phyloP scores from a whole-genome alignment of 208 protist genomes.

The Trypanosoma mega region DNA sequence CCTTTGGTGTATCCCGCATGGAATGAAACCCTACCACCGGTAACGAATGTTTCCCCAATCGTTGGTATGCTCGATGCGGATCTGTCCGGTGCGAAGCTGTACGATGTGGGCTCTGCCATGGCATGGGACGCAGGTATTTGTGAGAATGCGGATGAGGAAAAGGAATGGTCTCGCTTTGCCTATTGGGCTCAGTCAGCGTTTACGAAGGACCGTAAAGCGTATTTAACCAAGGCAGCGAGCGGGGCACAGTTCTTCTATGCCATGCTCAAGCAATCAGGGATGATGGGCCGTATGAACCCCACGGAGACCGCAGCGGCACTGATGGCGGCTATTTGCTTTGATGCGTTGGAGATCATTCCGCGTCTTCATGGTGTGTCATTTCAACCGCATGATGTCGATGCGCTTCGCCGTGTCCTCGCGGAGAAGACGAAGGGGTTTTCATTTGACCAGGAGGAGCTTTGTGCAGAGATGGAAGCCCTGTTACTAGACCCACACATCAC shows the following conservation, averaged over 20 bases:
- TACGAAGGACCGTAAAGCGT: constrained; percentile 1
- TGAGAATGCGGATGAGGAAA: no score
- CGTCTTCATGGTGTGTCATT: no score
- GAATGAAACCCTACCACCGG: neutral
- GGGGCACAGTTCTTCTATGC: constrained; percentile 24
- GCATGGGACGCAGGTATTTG: constrained; percentile 9
- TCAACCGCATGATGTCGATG: neutral
- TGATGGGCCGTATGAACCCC: constrained; percentile 12
- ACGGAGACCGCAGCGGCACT: constrained; percentile 7
- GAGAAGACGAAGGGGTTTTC: no score
- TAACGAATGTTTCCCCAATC: neutral
- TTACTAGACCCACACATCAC: neutral
- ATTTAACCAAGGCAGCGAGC: constrained; percentile 11
- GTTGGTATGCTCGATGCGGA: constrained; percentile 10
- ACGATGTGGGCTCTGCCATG: constrained; percentile 16
- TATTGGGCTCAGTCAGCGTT: constrained; percentile 7
- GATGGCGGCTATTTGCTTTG: constrained; percentile 7
- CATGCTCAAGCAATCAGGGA: constrained; percentile 13
- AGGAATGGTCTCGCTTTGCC: constrained; percentile 7
- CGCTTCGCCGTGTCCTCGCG: neutral
- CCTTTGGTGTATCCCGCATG: neutral
- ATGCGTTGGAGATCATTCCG: no score
- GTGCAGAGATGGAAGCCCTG: neutral
- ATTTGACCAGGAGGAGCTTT: neutral
- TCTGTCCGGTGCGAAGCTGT: neutral